These are phyloP conservation scores for Pythium plurisporium DNA, from an alignment of 352 stramenopile genomes.

Conservation along the genomic window DNA sequence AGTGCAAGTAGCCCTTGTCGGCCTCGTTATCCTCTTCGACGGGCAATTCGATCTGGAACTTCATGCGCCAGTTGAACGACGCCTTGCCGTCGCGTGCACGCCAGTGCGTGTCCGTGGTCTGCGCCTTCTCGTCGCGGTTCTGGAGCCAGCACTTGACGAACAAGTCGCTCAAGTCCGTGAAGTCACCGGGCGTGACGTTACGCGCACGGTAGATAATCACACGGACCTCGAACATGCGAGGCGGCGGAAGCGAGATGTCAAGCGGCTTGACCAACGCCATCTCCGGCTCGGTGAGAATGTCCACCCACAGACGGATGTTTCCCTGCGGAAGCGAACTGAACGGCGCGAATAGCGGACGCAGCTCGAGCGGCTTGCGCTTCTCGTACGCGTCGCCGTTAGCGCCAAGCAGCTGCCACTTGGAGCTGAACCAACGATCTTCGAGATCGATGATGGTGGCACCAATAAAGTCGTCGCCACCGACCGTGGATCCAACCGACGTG, in stretches of 20 bases:
- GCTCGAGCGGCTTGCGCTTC: constrained; percentile 56
- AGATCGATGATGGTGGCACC: constrained; percentile 91
- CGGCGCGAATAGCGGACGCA: constrained; percentile 62
- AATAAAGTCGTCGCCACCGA: constrained; percentile 85
- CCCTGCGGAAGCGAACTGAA: constrained; percentile 70
- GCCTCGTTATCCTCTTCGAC: constrained; percentile 60
- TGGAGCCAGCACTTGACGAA: constrained; percentile 90
- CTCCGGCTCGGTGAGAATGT: constrained; percentile 79
- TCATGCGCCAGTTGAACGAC: constrained; percentile 92
- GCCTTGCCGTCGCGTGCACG: constrained; percentile 80
- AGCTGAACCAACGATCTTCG: constrained; percentile 91
- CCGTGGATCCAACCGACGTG: constrained; percentile 39
- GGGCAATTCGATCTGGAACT: constrained; percentile 86
- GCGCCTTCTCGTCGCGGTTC: constrained; percentile 56
- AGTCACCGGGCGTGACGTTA: constrained; percentile 80
- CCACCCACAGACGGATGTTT: constrained; percentile 79
- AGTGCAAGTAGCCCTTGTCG: constrained; percentile 64
- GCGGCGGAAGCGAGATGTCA: constrained; percentile 77
- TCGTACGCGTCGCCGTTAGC: constrained; percentile 28
- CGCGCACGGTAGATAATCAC: constrained; percentile 91
- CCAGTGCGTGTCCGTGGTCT: constrained; percentile 91
- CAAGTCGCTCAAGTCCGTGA: constrained; percentile 86
- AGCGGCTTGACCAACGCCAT: constrained; percentile 65
- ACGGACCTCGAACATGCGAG: constrained; percentile 83
- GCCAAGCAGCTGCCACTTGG: constrained; percentile 78